Evolutionary conservation across 2,329 filamentous ascomycete genomes (phyloP).

Genomic region (Dryadomyces quercus-mongolicae): DNA sequence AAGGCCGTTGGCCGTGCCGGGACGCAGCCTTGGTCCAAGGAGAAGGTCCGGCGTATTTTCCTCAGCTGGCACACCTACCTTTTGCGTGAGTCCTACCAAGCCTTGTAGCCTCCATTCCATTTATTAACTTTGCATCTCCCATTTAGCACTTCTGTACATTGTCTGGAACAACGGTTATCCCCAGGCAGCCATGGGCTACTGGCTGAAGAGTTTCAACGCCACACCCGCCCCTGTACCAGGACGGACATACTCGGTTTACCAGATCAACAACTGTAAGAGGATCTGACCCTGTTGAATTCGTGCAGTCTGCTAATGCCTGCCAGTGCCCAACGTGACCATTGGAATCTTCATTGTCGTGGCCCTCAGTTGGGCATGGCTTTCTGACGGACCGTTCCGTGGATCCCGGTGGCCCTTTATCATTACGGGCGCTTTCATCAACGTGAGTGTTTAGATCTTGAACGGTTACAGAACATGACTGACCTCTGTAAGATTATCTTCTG

Average conservation of each 20-base stretch:
- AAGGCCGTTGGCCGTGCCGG: slow-evolving; percentile 23
- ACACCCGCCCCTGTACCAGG: slow-evolving; percentile 23
- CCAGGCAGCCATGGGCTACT: slow-evolving; percentile 27
- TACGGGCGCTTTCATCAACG: slow-evolving; percentile 21
- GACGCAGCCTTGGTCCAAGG: slow-evolving; percentile 22
- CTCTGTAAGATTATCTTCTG: slow-evolving; percentile 17
- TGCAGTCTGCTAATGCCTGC: slow-evolving; percentile 14
- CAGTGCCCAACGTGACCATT: slow-evolving; percentile 10
- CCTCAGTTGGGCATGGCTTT: slow-evolving; percentile 24
- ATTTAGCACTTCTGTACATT: slow-evolving; percentile 20
- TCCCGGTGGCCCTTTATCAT: slow-evolving; percentile 27
- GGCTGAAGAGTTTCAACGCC: slow-evolving; percentile 27
- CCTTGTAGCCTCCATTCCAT: not conserved
- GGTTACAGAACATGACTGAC: not conserved
- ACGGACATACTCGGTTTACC: slow-evolving; percentile 17
- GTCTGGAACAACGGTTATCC: slow-evolving; percentile 25
- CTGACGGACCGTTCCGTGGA: slow-evolving; percentile 21
- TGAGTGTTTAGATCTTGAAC: slow-evolving; percentile 10
- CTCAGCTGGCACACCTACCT: slow-evolving; percentile 27
- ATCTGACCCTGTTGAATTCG: not conserved
- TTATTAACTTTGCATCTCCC: no score
- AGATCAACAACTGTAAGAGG: slow-evolving; percentile 23
- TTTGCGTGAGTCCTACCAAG: slow-evolving; percentile 15
- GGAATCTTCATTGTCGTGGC: slow-evolving; percentile 23
- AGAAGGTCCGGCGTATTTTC: slow-evolving; percentile 21